Percentiles rank a stretch among this genome's conserved stretches.
These are phyloP conservation scores for Capronia coronata DNA, from an alignment of 2,329 filamentous ascomycete genomes.

Conservation along the genomic window DNA sequence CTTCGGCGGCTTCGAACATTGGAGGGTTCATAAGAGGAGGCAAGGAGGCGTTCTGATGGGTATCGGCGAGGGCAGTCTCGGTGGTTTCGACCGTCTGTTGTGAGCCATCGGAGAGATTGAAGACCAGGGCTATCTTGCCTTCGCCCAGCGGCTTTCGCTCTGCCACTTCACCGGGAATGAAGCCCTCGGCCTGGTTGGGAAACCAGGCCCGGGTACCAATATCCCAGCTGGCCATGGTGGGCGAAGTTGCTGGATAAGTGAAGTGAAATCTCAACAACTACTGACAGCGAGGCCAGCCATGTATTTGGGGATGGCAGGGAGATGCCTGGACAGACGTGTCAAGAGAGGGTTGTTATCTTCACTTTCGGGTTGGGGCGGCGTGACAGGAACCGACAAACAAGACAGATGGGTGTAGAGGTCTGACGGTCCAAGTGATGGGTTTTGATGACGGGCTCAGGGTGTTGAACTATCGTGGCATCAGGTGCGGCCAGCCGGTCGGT, in stretches of 20 bases:
- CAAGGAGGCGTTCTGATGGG: constrained; percentile 59
- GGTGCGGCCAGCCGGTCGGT: constrained; percentile 19
- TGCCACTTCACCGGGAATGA: constrained; percentile 91
- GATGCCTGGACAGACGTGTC: constrained; percentile 19
- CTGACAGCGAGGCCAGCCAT: constrained; percentile 18
- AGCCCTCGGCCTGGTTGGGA: constrained; percentile 90
- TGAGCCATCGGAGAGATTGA: constrained; percentile 76
- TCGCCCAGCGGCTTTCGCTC: constrained; percentile 77
- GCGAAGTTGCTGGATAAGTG: constrained; percentile 58
- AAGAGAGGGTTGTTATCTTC: constrained; percentile 6
- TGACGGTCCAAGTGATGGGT: constrained; percentile 3
- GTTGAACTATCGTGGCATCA: constrained; percentile 2
- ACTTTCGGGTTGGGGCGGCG: not conserved
- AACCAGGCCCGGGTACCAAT: constrained; percentile 97
- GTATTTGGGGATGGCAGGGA: constrained; percentile 17
- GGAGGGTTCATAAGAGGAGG: constrained; percentile 96
- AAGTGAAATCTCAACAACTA: constrained; percentile 22
- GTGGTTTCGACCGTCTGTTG: constrained; percentile 79
- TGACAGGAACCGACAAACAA: constrained; percentile 7
- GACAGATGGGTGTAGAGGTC: constrained; percentile 2
- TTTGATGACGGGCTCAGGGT: constrained; percentile 11
- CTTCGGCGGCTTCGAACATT: constrained; percentile 97
- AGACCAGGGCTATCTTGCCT: constrained; percentile 66
- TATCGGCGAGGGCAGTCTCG: constrained; percentile 66
- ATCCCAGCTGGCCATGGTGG: constrained; percentile 69